phyloP scores from a whole-genome alignment of 2,329 filamentous ascomycete species.

The Fusarium dimerum region DNA sequence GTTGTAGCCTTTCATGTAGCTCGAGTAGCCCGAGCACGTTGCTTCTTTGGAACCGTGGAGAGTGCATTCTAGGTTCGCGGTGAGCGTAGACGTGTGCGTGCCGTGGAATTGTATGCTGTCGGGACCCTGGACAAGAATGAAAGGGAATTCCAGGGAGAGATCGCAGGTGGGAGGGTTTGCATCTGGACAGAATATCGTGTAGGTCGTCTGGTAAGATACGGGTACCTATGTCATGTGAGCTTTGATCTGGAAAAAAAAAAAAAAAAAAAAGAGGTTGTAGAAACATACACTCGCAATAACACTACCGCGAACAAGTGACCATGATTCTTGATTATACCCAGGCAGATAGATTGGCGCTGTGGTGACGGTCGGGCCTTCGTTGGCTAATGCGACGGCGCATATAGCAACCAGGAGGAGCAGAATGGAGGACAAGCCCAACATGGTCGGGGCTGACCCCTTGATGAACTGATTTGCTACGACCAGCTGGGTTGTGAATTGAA shows the following conservation, averaged over 20 bases:
- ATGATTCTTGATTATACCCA: constrained; percentile 42
- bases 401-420: constrained; percentile 31
- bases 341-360: constrained; percentile 49
- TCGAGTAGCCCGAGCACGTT: constrained; percentile 51
- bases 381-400: constrained; percentile 22
- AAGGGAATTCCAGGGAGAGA: constrained; percentile 48
- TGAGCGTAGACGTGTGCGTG: constrained; percentile 44
- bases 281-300: constrained; percentile 44
- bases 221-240: constrained; percentile 23
- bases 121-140: constrained; percentile 48
- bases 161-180: constrained; percentile 43
- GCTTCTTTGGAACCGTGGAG: constrained; percentile 45
- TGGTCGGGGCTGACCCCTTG: constrained; percentile 3
- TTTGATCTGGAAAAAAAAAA: neutral
- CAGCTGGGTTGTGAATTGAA: no score
- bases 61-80: constrained; percentile 45
- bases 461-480: neutral
- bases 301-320: constrained; percentile 48
- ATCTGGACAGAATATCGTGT: constrained; percentile 51
- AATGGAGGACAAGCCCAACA: constrained; percentile 10
- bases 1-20: constrained; percentile 40
- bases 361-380: constrained; percentile 32
- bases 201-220: constrained; percentile 41
- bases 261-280: neutral
- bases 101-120: constrained; percentile 46